Conservation (phyloP, 2,329 filamentous ascomycete genomes). For the Dactylellina leptospora region DNA sequence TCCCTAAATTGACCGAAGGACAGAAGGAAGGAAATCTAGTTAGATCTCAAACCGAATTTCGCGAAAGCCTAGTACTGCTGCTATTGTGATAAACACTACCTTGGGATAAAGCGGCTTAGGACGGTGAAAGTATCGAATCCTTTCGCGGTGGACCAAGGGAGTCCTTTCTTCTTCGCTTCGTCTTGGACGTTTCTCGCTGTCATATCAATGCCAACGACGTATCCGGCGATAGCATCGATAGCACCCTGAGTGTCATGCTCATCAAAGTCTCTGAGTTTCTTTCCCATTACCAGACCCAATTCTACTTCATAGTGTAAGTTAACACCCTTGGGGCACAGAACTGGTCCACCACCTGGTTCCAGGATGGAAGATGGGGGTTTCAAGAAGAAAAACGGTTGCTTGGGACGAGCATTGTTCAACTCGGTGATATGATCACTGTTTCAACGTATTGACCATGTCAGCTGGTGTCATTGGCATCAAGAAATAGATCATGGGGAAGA, state of each 20-base stretch:
- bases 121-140: conserved; percentile 98
- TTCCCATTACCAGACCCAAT: conserved; percentile 87
- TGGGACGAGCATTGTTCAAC: conserved; percentile 84
- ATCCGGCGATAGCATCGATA: conserved; percentile 66
- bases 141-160: conserved; percentile 96
- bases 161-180: conserved; percentile 94
- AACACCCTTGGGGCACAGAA: conserved; percentile 82
- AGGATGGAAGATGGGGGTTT: conserved; percentile 91
- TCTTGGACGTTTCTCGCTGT: conserved; percentile 95
- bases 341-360: conserved; percentile 77
- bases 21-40: too few relatives aligned
- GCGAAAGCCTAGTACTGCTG: neutral
- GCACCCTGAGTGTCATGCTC: conserved; percentile 71
- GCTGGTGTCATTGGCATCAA: too few relatives aligned
- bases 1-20: conserved; percentile 61
- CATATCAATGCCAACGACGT: conserved; percentile 94
- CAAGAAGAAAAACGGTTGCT: conserved; percentile 98
- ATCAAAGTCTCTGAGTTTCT: conserved; percentile 77
- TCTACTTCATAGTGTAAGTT: conserved; percentile 95
- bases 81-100: conserved; percentile 59
- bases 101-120: conserved; percentile 80
- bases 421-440: conserved; percentile 82
- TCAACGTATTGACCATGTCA: too few relatives aligned
- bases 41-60: neutral
- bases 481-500: too few relatives aligned